Evolutionary conservation across 73 alveolate species (phyloP).

Genomic region (Paramecium octaurelia): DNA sequence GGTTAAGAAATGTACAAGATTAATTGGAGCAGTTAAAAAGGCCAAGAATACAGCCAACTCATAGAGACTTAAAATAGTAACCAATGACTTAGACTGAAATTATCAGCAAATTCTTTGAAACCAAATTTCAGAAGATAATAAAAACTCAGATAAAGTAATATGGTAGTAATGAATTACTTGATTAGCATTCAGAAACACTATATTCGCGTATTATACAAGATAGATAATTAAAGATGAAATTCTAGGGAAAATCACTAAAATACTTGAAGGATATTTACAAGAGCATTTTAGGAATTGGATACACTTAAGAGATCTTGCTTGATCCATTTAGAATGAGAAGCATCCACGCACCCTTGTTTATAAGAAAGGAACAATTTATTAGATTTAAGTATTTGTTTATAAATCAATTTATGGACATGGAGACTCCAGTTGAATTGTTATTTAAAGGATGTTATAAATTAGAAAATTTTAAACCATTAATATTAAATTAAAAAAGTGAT

Average conservation of each 20-base stretch:
- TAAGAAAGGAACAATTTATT: background rate
- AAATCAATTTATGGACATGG: conserved; percentile 19
- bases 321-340: conserved; percentile 28
- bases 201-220: background rate
- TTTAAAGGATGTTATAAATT: conserved; percentile 7
- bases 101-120: background rate
- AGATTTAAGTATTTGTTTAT: conserved; percentile 8
- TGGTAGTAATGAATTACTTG: background rate
- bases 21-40: background rate
- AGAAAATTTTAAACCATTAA: conserved; percentile 25
- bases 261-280: background rate
- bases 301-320: background rate
- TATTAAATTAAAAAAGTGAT: background rate
- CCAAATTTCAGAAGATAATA: background rate
- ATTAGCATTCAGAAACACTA: conserved; percentile 2
- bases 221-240: background rate
- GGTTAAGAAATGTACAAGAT: background rate
- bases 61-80: background rate
- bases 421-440: conserved; percentile 1
- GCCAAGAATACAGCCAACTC: background rate
- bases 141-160: background rate
- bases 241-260: background rate
- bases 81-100: conserved; percentile 31
- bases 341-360: conserved; percentile 13
- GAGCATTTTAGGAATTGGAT: conserved; percentile 1